phyloP scores from a whole-genome alignment of 1,139 yeast genomes.

The Suhomyces bribrorum region DNA sequence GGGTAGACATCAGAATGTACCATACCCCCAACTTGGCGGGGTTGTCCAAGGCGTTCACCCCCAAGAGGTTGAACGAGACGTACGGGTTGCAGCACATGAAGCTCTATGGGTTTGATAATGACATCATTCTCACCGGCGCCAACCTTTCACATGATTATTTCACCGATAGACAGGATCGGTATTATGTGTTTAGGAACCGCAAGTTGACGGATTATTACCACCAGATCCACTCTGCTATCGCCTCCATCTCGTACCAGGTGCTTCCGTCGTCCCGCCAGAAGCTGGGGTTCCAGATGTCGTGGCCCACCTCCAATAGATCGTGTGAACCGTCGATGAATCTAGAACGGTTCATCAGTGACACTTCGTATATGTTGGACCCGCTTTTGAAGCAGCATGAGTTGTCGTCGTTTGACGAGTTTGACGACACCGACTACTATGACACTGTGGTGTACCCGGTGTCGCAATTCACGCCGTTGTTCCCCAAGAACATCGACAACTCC shows the following conservation, averaged over 20 bases:
- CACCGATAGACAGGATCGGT: constrained; percentile 94
- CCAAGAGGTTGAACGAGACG: constrained; percentile 87
- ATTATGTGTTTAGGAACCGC: constrained; percentile 65
- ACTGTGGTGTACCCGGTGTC: constrained; percentile 91
- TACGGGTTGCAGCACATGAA: constrained; percentile 97
- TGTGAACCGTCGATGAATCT: constrained; percentile 70
- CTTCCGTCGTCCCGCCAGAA: constrained; percentile 40
- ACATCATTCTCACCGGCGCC: constrained; percentile 87
- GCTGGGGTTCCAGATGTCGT: constrained; percentile 58
- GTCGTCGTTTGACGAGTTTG: constrained; percentile 36
- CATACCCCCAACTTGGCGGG: constrained; percentile 88
- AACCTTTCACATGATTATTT: constrained; percentile 89
- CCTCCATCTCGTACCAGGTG: constrained; percentile 71
- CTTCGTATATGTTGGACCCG: constrained; percentile 59
- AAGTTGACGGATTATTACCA: constrained; percentile 71
- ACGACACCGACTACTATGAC: constrained; percentile 37
- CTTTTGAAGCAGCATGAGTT: constrained; percentile 50
- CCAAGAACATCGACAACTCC: constrained; percentile 56
- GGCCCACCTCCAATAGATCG: constrained; percentile 77
- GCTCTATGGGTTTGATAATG: constrained; percentile 91
- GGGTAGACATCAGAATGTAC: constrained; percentile 82
- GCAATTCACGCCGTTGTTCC: constrained; percentile 81
- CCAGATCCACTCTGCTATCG: constrained; percentile 63
- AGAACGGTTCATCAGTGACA: constrained; percentile 56
- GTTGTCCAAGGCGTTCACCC: constrained; percentile 61